Conservation (phyloP, 495 filamentous ascomycete species). For the Geopyxis carbonaria region DNA sequence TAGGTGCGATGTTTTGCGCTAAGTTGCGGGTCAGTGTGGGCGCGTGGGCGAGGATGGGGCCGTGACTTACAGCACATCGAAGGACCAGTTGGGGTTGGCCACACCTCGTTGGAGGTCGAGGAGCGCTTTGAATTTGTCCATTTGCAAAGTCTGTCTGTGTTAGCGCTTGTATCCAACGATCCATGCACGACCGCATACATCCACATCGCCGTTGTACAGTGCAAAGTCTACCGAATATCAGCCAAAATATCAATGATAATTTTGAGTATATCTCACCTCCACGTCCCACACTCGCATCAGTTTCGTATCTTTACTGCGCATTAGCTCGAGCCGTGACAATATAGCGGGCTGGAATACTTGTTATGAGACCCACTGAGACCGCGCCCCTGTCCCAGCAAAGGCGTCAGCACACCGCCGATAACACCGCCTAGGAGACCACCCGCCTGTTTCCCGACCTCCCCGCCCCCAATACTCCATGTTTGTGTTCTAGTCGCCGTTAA, state of each 20-base stretch:
- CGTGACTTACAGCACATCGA: slow-evolving; percentile 3
- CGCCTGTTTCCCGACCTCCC: too few relatives aligned
- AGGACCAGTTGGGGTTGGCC: neutral
- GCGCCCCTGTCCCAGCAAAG: slow-evolving; percentile 1
- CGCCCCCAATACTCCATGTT: slow-evolving; percentile 4
- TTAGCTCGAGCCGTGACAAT: too few relatives aligned
- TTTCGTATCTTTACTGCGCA: slow-evolving; percentile 30
- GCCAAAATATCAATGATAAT: too few relatives aligned
- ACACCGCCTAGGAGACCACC: too few relatives aligned
- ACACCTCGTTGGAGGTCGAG: neutral
- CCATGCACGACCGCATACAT: slow-evolving; percentile 2
- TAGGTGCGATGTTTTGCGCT: slow-evolving; percentile 1
- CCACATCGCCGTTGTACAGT: slow-evolving; percentile 15
- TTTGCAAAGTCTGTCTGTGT: neutral
- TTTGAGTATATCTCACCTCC: too few relatives aligned
- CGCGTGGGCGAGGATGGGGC: neutral
- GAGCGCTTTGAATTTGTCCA: slow-evolving; percentile 5
- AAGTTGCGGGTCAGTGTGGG: slow-evolving; percentile 14
- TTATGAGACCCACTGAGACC: slow-evolving; percentile 36
- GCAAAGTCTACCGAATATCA: too few relatives aligned
- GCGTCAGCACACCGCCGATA: neutral
- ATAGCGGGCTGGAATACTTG: slow-evolving; percentile 27
- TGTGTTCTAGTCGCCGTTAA: neutral
- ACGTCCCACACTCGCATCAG: slow-evolving; percentile 38
- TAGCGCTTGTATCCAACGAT: neutral